Conservation (phyloP, 2,329 filamentous ascomycete genomes). For the Dactylellina parvicollis region DNA sequence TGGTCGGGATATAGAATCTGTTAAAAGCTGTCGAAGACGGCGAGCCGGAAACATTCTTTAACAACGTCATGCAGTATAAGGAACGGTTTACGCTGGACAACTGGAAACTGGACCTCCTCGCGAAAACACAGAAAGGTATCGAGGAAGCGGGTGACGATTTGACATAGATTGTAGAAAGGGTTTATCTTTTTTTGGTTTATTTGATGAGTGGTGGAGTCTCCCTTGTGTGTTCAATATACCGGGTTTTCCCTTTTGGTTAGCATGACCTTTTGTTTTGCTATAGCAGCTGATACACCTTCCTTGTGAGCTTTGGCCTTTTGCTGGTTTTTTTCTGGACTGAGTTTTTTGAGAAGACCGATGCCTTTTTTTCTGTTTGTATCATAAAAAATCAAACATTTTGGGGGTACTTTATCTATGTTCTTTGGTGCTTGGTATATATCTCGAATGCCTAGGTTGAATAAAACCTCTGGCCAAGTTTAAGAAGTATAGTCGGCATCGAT, state of each 20-base stretch:
- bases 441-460: too few relatives aligned
- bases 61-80: slow-evolving; percentile 88
- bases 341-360: too few relatives aligned
- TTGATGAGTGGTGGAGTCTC: slow-evolving; percentile 5
- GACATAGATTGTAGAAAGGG: slow-evolving; percentile 73
- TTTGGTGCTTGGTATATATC: too few relatives aligned
- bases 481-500: too few relatives aligned
- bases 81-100: slow-evolving; percentile 93
- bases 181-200: neutral
- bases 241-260: slow-evolving; percentile 40
- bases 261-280: slow-evolving; percentile 21
- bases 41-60: slow-evolving; percentile 83
- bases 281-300: slow-evolving; percentile 42
- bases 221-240: slow-evolving; percentile 1
- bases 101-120: slow-evolving; percentile 72
- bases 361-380: too few relatives aligned
- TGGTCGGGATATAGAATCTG: slow-evolving; percentile 67
- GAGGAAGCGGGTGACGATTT: slow-evolving; percentile 79
- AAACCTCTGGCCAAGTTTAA: too few relatives aligned
- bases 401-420: too few relatives aligned
- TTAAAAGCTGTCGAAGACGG: slow-evolving; percentile 77
- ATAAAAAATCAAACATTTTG: too few relatives aligned
- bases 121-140: slow-evolving; percentile 19
- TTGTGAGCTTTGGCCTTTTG: neutral
- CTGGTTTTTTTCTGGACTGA: slow-evolving; percentile 36